Evolutionary conservation across 441 rosid genomes (phyloP), one percentile per base, ranked within the genome.

Genomic region (Pelargonium fulgidum): DNA sequence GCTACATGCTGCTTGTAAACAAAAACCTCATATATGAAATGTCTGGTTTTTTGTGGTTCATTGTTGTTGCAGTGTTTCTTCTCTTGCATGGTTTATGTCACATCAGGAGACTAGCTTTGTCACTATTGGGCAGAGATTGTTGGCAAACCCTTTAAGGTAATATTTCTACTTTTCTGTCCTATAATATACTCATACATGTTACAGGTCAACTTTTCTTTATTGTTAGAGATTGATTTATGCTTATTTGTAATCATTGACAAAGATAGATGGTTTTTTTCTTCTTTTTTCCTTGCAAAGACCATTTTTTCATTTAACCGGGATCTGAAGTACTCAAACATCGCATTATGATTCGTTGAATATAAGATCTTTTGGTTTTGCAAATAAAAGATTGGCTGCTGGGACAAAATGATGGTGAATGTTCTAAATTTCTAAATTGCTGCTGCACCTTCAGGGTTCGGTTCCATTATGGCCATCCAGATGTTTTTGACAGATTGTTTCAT

Each of bases 31-130:
- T 48, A 13, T 48, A 3, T 13, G 14, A 48, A 10, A 48, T 48
- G 6, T 48, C 54, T 48, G 4, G 11, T 48, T 48, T 1, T 48
- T 3, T 48, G 54, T 48, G 16, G 54, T 13, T 48, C 54, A 48
- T 48, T 1, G 6, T 13, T 69, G 67, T 47, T 83, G 81, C 92
- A 96, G 99, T 82, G 99, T 96, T 78, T 96, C 99, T 64, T 96
- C 99, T 70, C 99, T 96, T 71, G 99, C 99, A 24, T 96, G 99
- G 99, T 96, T 95, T 81, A 96, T 96, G 99, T 96, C 99, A 68
- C 93, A 91, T 85, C 99, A 96, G 86, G 99, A 96, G 83, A 92
- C 93, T 22, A 96, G 99, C 81, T 96, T 96, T 80, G 99, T 96
- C 52, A 96, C 99, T 41, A 96, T 96, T 59, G 98, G 99, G 70